These are phyloP conservation scores for Stephania yunnanensis DNA, from an alignment of 164 flowering plant genomes.

Conservation along the genomic window DNA sequence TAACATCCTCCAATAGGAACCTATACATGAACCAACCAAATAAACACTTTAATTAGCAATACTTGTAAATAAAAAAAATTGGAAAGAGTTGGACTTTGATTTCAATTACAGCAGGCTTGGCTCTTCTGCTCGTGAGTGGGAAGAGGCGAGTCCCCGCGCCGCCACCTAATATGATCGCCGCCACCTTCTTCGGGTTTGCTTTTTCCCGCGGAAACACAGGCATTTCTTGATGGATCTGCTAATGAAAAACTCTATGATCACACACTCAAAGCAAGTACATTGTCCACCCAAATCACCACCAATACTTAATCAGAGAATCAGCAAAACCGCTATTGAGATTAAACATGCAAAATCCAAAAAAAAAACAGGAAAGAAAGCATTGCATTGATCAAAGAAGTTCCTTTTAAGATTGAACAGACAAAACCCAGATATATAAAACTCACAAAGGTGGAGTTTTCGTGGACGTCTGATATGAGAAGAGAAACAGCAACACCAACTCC, in stretches of 20 bases:
- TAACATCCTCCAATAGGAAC: slow-evolving; percentile 89
- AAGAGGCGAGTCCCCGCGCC: slow-evolving; percentile 90
- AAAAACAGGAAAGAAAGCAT: too few relatives aligned
- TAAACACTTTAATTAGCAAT: not conserved
- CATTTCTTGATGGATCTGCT: slow-evolving; percentile 38
- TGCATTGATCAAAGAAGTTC: not conserved
- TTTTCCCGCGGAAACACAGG: slow-evolving; percentile 31
- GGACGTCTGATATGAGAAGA: slow-evolving; percentile 51
- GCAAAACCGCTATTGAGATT: too few relatives aligned
- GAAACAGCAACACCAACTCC: slow-evolving; percentile 41
- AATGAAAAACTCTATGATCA: not conserved
- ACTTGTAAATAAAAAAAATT: not conserved
- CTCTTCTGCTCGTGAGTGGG: slow-evolving; percentile 78
- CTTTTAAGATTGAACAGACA: not conserved
- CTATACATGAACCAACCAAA: slow-evolving; percentile 23
- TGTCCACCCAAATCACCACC: too few relatives aligned
- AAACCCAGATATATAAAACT: slow-evolving; percentile 9
- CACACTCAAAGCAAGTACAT: too few relatives aligned
- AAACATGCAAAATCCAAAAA: too few relatives aligned
- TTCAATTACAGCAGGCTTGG: slow-evolving; percentile 77
- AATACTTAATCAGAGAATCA: too few relatives aligned
- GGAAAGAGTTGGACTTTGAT: not conserved
- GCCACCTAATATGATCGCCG: slow-evolving; percentile 78
- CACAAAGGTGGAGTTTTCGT: slow-evolving; percentile 42
- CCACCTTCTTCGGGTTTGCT: slow-evolving; percentile 67